phyloP scores from a whole-genome alignment of 2,329 filamentous ascomycete genomes.

The Fusarium sp. region DNA sequence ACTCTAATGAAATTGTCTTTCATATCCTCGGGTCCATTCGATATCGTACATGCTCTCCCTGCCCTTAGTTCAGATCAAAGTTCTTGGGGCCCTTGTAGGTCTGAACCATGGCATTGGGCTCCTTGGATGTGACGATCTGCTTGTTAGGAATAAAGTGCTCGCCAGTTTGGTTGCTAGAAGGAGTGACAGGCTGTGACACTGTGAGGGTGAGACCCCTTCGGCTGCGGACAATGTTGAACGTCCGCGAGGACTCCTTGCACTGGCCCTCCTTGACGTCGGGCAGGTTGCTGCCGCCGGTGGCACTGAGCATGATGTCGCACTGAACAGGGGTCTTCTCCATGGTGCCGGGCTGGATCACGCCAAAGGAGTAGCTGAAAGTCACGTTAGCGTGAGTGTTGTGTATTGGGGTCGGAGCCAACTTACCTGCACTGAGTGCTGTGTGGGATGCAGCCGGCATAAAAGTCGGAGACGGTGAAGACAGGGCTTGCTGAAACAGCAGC shows the following conservation, averaged over 20 bases:
- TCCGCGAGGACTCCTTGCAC: slow-evolving; percentile 46
- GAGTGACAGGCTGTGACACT: slow-evolving; percentile 45
- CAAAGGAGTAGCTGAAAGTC: slow-evolving; percentile 16
- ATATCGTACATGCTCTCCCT: background rate
- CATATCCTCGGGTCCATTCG: background rate
- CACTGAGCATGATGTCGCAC: slow-evolving; percentile 37
- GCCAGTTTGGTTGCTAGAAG: slow-evolving; percentile 40
- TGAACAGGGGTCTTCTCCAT: slow-evolving; percentile 42
- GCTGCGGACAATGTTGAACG: slow-evolving; percentile 41
- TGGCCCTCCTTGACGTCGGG: slow-evolving; percentile 45
- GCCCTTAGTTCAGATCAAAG: slow-evolving; percentile 6
- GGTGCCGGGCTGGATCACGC: slow-evolving; percentile 31
- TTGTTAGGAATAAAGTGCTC: slow-evolving; percentile 43
- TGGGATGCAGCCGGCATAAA: slow-evolving; percentile 22
- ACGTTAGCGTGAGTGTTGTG: rapidly evolving
- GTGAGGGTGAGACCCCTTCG: slow-evolving; percentile 41
- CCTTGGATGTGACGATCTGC: slow-evolving; percentile 34
- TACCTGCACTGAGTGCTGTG: slow-evolving; percentile 23
- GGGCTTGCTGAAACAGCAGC: slow-evolving; percentile 6
- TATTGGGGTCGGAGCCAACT: background rate
- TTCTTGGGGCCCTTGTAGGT: slow-evolving; percentile 44
- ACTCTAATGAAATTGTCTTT: background rate
- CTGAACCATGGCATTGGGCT: slow-evolving; percentile 46
- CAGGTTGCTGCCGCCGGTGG: slow-evolving; percentile 40
- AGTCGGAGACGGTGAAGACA: slow-evolving; percentile 20